Evolutionary conservation across 2,329 filamentous ascomycete genomes (phyloP), one percentile per base, ranked within the genome.

Genomic region (Penicillium olsonii): DNA sequence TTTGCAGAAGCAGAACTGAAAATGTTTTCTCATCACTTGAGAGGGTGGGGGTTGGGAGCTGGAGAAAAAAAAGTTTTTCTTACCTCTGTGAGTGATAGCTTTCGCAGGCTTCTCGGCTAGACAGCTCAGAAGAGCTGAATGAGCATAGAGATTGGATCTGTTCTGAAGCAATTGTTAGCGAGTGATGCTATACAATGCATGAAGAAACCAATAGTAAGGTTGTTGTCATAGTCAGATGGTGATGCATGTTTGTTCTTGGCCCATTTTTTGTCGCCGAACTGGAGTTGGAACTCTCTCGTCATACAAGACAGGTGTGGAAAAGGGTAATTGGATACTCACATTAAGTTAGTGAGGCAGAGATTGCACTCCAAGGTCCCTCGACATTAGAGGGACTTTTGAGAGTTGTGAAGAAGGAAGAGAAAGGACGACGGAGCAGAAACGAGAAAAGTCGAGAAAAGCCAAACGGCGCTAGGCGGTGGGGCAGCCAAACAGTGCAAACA

Each of bases 1-100:
- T 68, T 80, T 81, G 73, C 79, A 81, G 80, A 80, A 83, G 80
- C 80, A 83, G 80, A 83, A 83, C 80, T 83, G 80, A 78, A 72
- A 74, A 76, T 70, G 71, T 60, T 75, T 67, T 72, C 69, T 78
- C 76, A 79, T 78, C 76, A 78, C 66, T 53, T 46, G 63, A 66
- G 45, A 33, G 38, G 41, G 9, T 29, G 14, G 26, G 42, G 48
- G 41, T 17, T 24, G 18, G 34, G 43, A 44, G 39, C 37, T n/a
- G 15, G 41, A 45, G 50, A 6, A 22, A 40, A 45, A 35, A 41
- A 44, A 43, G 27, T n/a, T 40, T 27, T 14, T 52, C 54, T 52
- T 59, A 60, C 54, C 48, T 53, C 50, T 37, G 27, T 48, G 50
- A 24, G 33, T 38, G 17, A 12, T 42, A 31, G 44, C 14, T 50